Evolutionary conservation across 176 grass and related monocot species (phyloP).

Genomic region (Dactylis glomerata): DNA sequence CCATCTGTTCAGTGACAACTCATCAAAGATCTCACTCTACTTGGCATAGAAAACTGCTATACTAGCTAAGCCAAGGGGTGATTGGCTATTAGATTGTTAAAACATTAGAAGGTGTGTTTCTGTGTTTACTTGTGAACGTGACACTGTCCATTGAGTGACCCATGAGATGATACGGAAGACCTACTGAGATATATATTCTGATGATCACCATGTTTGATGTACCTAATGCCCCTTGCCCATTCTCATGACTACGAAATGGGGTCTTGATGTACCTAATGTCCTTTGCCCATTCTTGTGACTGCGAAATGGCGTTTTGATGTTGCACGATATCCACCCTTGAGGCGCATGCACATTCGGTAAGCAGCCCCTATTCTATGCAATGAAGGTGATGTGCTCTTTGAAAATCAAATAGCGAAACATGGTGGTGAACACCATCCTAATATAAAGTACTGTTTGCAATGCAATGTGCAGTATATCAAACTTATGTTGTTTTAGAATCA

Average conservation of each 20-base stretch:
- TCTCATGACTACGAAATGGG: slow-evolving; percentile 17
- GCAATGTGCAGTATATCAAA: not conserved
- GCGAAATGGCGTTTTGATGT: slow-evolving; percentile 14
- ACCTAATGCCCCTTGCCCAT: slow-evolving; percentile 34
- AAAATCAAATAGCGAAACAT: slow-evolving; percentile 9
- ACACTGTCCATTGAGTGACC: slow-evolving; percentile 12
- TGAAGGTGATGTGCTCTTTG: not conserved
- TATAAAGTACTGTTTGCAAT: not conserved
- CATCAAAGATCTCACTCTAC: not conserved
- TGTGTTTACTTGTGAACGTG: slow-evolving; percentile 34
- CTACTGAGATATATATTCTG: not conserved
- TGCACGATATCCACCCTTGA: slow-evolving; percentile 23
- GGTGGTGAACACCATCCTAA: not conserved
- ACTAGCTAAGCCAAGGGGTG: not conserved
- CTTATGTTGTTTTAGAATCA: not conserved
- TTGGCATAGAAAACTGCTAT: not conserved
- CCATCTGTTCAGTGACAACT: slow-evolving; percentile 22
- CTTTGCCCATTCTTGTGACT: slow-evolving; percentile 8
- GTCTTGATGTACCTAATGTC: slow-evolving; percentile 27
- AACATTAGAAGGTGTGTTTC: slow-evolving; percentile 5
- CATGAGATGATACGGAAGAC: not conserved
- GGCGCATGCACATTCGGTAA: slow-evolving; percentile 22
- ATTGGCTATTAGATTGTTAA: slow-evolving; percentile 17
- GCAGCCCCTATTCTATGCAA: not conserved
- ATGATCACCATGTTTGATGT: not conserved